Evolutionary conservation across 371 early-diverging fungal species (phyloP), one percentile per base, ranked within the genome.

Genomic region (Rhizopus sp.): DNA sequence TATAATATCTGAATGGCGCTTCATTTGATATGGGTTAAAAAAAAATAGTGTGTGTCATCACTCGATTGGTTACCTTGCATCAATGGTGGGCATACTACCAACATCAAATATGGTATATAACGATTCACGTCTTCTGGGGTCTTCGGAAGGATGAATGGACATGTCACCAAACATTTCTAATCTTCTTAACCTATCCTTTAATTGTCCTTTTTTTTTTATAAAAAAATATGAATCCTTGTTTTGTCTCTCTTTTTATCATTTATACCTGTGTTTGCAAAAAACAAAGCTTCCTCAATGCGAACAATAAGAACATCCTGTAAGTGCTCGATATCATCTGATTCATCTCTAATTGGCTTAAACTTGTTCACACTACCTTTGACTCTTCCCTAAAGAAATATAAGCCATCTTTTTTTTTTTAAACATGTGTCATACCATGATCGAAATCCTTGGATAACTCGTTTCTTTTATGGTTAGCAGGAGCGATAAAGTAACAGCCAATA

Each of bases 101-200:
- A 94, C 87, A 72, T 96, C 96, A 73, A 96, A 94, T 33, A 96
- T 84, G 16, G 90, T 88, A 48, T 87, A 84, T 5, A 76, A 66
- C n/a, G 84, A 82, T 1, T 87, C 88, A 37, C 77, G 74, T 54
- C 87, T 77, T 32, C 82, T 89, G 55, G 86, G 88, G 40, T 73
- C 87, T 73, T 81, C 94, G 7, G 82, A 87, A 9, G 97, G 97
- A 72, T 97, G 96, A 31, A 92, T 91, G 10, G 88, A 84, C 80
- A 94, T 82, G 30, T 75, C 76, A 72, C 98, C 97, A 77, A 91
- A 92, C 62, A 88, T 81, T 64, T 97, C 98, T 41, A 95, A 72
- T 32, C 98, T 88, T 44, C 92, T 85, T 46, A 98, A 78, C 31
- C 96, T 84, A 49, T 96, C 96, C 68, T 92, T 91, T 52, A 98